These are phyloP conservation scores for Paecilomyces sp. DNA, from an alignment of 2,329 filamentous ascomycete species.

Conservation along the genomic window DNA sequence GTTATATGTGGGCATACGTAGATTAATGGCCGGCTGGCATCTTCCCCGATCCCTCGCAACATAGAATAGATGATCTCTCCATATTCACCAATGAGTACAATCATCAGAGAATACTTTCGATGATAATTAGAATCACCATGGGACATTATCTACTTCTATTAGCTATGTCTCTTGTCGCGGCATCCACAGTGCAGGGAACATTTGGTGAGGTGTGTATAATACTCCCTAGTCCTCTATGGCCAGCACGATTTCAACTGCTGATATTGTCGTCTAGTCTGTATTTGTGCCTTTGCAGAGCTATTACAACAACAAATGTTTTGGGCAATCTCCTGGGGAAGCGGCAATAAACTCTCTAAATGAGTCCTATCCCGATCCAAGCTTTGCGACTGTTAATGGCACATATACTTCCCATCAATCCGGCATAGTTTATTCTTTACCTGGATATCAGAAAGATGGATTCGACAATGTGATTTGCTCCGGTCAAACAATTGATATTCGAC, in stretches of 20 bases:
- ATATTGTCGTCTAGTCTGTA: constrained; percentile 6
- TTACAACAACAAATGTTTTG: constrained; percentile 46
- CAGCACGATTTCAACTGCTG: background rate
- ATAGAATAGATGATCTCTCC: too few relatives aligned
- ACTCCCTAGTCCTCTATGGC: background rate
- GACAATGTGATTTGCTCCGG: constrained; percentile 41
- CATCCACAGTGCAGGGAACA: background rate
- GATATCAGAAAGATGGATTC: constrained; percentile 22
- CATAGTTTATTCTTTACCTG: constrained; percentile 36
- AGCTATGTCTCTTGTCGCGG: background rate
- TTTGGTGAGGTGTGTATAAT: background rate
- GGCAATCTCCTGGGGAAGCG: constrained; percentile 37
- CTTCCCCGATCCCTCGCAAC: too few relatives aligned
- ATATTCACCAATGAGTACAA: too few relatives aligned
- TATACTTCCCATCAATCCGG: constrained; percentile 37
- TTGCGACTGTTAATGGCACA: constrained; percentile 18
- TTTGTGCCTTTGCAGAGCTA: constrained; percentile 22
- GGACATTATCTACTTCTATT: background rate
- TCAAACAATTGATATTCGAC: constrained; percentile 31
- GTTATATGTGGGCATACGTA: too few relatives aligned
- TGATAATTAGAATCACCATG: background rate
- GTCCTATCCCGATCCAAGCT: constrained; percentile 33
- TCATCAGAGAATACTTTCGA: too few relatives aligned
- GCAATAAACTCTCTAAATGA: constrained; percentile 38
- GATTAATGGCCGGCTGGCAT: too few relatives aligned